Percentiles rank a stretch among this genome's conserved stretches.
phyloP scores from a whole-genome alignment of 1,139 yeast genomes.

The Diutina pseudorugosa region DNA sequence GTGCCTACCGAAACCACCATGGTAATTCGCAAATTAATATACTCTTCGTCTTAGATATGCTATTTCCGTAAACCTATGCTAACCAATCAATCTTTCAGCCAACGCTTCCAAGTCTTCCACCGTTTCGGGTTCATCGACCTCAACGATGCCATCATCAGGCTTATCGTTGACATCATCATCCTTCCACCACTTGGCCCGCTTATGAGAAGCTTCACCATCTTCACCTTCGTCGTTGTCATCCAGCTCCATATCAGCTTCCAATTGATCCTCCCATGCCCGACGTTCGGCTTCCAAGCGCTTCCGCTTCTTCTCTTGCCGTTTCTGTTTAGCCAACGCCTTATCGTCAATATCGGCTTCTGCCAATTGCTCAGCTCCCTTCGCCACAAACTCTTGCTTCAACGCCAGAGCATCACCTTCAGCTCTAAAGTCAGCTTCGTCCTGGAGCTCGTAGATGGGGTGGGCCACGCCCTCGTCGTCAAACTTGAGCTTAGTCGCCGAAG shows the following conservation, averaged over 20 bases:
- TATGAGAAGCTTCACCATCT: conserved; percentile 32
- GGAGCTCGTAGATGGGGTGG: conserved; percentile 83
- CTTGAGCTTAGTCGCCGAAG: conserved; percentile 58
- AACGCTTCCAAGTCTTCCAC: conserved; percentile 90
- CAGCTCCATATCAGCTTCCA: conserved; percentile 15
- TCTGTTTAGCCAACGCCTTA: conserved; percentile 69
- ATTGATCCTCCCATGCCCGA: conserved; percentile 28
- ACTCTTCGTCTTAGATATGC: no score
- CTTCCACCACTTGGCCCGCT: conserved; percentile 56
- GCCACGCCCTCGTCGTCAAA: conserved; percentile 94
- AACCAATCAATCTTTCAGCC: conserved; percentile 46
- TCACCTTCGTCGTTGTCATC: conserved; percentile 15
- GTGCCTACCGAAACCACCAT: no score
- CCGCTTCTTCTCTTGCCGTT: conserved; percentile 81
- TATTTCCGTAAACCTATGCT: not conserved
- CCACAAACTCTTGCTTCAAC: conserved; percentile 59
- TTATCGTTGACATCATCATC: conserved; percentile 16
- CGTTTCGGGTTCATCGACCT: conserved; percentile 79
- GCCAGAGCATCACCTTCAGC: conserved; percentile 60
- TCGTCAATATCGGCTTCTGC: conserved; percentile 61
- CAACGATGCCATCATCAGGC: conserved; percentile 33
- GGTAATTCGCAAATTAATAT: no score
- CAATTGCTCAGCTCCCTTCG: conserved; percentile 59
- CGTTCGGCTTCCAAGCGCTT: conserved; percentile 73
- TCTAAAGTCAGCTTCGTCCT: conserved; percentile 78